Conservation (phyloP, 495 filamentous ascomycete species). For the Penicillium silybi region DNA sequence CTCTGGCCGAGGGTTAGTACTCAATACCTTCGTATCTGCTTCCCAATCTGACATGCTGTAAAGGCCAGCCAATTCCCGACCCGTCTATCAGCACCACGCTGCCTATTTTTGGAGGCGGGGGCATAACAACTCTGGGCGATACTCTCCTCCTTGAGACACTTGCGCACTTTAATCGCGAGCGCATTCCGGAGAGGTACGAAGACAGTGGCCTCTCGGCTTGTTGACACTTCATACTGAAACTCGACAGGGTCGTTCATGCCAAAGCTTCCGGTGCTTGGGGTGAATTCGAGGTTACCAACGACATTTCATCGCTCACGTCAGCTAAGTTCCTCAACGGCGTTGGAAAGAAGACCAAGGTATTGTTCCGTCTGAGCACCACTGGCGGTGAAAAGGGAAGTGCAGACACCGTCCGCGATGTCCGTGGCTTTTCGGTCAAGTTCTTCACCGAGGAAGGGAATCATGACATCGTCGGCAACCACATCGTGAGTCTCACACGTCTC, state of each 20-base stretch:
- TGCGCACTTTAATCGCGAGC: constrained; percentile 65
- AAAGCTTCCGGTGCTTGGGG: constrained; percentile 78
- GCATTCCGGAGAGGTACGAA: constrained; percentile 53
- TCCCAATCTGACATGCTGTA: constrained; percentile 7
- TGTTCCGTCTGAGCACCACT: constrained; percentile 60
- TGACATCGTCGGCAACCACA: constrained; percentile 61
- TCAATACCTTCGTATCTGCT: background rate
- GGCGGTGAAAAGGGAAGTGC: constrained; percentile 56
- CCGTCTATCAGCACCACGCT: constrained; percentile 26
- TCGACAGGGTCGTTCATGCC: constrained; percentile 65
- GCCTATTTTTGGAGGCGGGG: constrained; percentile 26
- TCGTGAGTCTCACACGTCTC: constrained; percentile 9
- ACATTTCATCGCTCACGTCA: constrained; percentile 31
- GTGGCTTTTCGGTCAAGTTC: constrained; percentile 66
- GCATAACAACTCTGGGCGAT: constrained; percentile 24
- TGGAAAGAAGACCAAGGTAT: constrained; percentile 55
- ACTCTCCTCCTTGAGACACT: constrained; percentile 35
- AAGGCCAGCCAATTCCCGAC: constrained; percentile 25
- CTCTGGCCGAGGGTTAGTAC: constrained; percentile 21
- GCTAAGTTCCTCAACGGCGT: constrained; percentile 49
- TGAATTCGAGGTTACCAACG: constrained; percentile 60
- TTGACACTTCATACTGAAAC: background rate
- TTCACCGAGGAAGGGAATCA: constrained; percentile 71
- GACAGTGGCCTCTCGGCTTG: background rate
- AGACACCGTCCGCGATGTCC: constrained; percentile 57